A percentile compares a stretch with the other conserved stretches of the same genome.
phyloP scores from a whole-genome alignment of 805 yeast species.

The Millerozyma miso region DNA sequence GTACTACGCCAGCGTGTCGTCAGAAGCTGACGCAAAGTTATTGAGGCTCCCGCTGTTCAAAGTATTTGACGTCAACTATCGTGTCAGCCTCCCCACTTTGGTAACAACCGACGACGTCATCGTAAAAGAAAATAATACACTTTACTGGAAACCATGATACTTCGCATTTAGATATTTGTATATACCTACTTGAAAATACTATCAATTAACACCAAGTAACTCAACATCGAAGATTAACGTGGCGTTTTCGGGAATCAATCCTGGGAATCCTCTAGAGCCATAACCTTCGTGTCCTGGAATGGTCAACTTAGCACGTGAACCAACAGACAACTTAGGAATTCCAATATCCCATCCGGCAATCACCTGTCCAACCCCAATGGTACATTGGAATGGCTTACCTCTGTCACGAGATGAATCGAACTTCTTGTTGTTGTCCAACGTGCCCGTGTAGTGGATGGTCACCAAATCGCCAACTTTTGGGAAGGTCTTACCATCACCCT shows the following conservation, averaged over 20 bases:
- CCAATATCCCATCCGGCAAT: constrained; percentile 97
- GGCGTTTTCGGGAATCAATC: constrained; percentile 94
- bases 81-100: constrained; percentile 52
- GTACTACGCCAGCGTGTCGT: constrained; percentile 19
- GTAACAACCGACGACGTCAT: constrained; percentile 18
- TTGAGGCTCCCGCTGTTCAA: constrained; percentile 55
- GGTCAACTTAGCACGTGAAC: constrained; percentile 88
- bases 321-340: constrained; percentile 86
- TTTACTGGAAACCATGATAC: constrained; percentile 11
- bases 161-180: neutral
- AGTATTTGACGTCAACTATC: constrained; percentile 66
- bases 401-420: constrained; percentile 95
- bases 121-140: constrained; percentile 10
- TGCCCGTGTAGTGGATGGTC: constrained; percentile 94
- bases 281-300: constrained; percentile 93
- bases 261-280: constrained; percentile 94
- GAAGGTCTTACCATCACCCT: constrained; percentile 82
- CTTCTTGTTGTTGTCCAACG: constrained; percentile 91
- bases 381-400: constrained; percentile 91
- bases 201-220: constrained; percentile 52
- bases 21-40: constrained; percentile 7
- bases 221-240: constrained; percentile 86
- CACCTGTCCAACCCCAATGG: constrained; percentile 94
- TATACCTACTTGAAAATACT: neutral
- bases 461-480: constrained; percentile 86